Evolutionary conservation across 305 asterid genomes (phyloP).

Genomic region (Fraxinus velutina): DNA sequence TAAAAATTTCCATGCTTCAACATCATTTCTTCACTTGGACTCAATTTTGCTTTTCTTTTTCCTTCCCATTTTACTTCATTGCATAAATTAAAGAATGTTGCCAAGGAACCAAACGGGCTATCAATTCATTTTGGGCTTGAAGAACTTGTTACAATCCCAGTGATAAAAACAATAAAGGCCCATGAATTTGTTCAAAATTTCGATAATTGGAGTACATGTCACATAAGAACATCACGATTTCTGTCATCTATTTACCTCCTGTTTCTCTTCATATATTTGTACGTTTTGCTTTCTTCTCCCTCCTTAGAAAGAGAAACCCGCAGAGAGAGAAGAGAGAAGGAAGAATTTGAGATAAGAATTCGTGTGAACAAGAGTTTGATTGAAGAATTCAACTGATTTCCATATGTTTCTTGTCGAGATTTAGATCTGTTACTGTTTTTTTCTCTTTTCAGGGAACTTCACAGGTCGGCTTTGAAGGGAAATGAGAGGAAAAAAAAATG

Average conservation of each 20-base stretch:
- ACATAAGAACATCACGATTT: background rate
- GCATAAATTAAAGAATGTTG: background rate
- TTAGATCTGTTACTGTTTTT: slow-evolving; percentile 38
- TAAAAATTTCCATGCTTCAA: background rate
- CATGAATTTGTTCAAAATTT: background rate
- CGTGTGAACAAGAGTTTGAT: slow-evolving; percentile 4
- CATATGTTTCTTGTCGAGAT: background rate
- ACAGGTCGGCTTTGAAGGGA: slow-evolving; percentile 20
- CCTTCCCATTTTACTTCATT: background rate
- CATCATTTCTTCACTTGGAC: background rate
- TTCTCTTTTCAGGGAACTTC: slow-evolving; percentile 17
- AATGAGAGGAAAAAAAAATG: background rate
- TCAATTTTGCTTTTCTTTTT: background rate
- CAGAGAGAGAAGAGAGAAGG: background rate
- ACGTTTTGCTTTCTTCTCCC: slow-evolving; percentile 15
- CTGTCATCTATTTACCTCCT: slow-evolving; percentile 22
- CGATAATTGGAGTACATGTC: background rate
- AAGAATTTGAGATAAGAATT: background rate
- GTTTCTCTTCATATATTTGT: slow-evolving; percentile 11
- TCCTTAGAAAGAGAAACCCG: slow-evolving; percentile 19
- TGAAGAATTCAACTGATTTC: slow-evolving; percentile 21
- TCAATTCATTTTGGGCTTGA: background rate
- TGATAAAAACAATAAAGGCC: background rate
- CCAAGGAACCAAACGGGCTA: background rate
- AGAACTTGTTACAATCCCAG: background rate